phyloP scores from a whole-genome alignment of 2,329 filamentous ascomycete species.

The Fusarium sp. region DNA sequence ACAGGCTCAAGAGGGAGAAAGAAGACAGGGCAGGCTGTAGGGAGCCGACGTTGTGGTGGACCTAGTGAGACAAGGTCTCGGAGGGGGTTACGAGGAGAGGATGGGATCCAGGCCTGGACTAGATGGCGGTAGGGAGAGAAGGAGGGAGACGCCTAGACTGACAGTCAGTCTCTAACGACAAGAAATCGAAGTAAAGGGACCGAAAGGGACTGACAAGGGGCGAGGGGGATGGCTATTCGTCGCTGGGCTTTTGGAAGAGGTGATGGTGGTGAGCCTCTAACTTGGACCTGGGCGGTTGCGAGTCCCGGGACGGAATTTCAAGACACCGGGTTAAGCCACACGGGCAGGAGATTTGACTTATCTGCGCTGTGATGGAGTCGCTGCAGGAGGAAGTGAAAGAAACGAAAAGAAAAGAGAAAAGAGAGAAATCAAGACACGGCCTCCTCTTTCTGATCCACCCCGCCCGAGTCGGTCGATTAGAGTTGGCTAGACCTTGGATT shows the following conservation, averaged over 20 bases:
- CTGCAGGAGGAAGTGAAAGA: neutral
- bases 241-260: constrained; percentile 34
- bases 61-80: constrained; percentile 37
- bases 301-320: constrained; percentile 47
- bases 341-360: neutral
- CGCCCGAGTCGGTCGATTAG: neutral
- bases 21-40: constrained; percentile 2
- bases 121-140: neutral
- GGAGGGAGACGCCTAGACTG: neutral
- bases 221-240: constrained; percentile 25
- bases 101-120: neutral
- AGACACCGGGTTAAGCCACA: constrained; percentile 38
- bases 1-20: neutral
- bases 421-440: neutral
- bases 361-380: neutral
- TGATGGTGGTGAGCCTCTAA: constrained; percentile 31
- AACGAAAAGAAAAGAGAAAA: neutral
- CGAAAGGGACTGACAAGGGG: constrained; percentile 19
- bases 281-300: constrained; percentile 4
- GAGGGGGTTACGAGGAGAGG: neutral
- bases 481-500: constrained; percentile 18
- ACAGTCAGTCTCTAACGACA: constrained; percentile 2
- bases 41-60: constrained; percentile 19
- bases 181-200: neutral
- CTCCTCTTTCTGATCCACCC: neutral